phyloP scores from a whole-genome alignment of 495 filamentous ascomycete genomes.

The Sabuloglossum arenarium region DNA sequence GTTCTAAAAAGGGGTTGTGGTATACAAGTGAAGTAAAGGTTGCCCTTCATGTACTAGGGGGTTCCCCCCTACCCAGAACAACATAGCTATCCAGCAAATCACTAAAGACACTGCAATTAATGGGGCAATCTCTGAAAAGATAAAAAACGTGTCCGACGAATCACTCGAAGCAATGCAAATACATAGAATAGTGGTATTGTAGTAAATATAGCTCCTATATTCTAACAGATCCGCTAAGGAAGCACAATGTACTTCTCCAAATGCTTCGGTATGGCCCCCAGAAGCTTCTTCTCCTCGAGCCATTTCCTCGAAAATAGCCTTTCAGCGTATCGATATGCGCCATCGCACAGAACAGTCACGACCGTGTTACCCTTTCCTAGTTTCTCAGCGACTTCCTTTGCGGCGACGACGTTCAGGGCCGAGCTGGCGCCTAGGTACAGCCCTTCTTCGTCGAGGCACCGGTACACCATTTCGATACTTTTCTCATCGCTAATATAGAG shows the following conservation, averaged over 20 bases:
- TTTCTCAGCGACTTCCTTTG: slow-evolving; percentile 82
- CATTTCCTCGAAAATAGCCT: slow-evolving; percentile 76
- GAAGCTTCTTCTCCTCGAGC: slow-evolving; percentile 66
- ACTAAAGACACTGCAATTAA: no score
- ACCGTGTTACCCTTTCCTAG: slow-evolving; percentile 78
- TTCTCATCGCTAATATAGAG: slow-evolving; percentile 77
- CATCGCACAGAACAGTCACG: slow-evolving; percentile 85
- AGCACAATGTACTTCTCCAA: slow-evolving; percentile 85
- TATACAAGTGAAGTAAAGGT: no score
- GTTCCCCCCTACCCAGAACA: no score
- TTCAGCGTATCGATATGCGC: slow-evolving; percentile 91
- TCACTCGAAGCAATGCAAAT: no score
- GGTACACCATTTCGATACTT: slow-evolving; percentile 93
- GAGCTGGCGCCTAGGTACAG: slow-evolving; percentile 89
- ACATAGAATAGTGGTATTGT: no score
- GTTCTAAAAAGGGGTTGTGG: no score
- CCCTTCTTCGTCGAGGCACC: slow-evolving; percentile 91
- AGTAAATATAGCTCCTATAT: no score
- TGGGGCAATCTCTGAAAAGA: no score
- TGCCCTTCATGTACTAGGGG: no score
- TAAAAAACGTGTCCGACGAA: no score
- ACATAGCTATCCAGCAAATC: no score
- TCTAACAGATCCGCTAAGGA: slow-evolving; percentile 23
- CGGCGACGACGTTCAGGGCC: slow-evolving; percentile 84
- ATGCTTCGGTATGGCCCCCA: slow-evolving; percentile 64